Base-by-base conservation (phyloP, 2,329 filamentous ascomycete genomes). In the Hortaea werneckii region DNA sequence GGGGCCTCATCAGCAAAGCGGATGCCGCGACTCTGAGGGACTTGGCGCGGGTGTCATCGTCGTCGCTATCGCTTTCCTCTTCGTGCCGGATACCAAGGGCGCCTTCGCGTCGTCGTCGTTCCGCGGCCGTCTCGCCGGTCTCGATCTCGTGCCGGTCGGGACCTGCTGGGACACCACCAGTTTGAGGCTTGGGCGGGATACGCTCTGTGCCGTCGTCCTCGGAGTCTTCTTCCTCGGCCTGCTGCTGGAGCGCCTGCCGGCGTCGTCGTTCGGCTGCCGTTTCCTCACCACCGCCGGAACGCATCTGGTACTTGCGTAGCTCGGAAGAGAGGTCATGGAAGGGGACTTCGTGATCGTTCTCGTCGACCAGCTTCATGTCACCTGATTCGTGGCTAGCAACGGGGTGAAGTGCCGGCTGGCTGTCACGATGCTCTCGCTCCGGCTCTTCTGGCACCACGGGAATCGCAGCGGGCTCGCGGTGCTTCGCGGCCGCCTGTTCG, bases 61-160 rank as follows among this genome's bases (percentile, higher is more conserved):
- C 79, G 30, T 81, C 74, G 46, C 71, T 77, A 45, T 73, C 71
- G 40, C 70, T 73, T 12, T 68, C 69, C 0, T 62, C 64, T 6
- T 57, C 50, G 8, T 63, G 59, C 11, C 68, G 10, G 66, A 84
- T 70, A 7, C 85, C 84, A 1, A 90, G 67, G 1, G 85, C 86
- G 1, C 84, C 84, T 56, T 87, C 79, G 55, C 86, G 77, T 44
- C 86, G 73, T 37, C 83, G 75, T 46, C 82, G 73, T 64, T 90
- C 86, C 0, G 85, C 85, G 0, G 83, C 81, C 0, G 84, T 88
- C 65, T 89, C 85, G 30, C 72, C 30, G 70, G 43, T 49, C 26
- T 74, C 72, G 48, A 60, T 60, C 12, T 51, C 43, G 26, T 52
- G 47, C 3, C 53, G 50, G 30, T 55, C 46, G 6, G 49, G 46